Percentiles rank a stretch among this genome's conserved stretches.
phyloP scores from a whole-genome alignment of 305 asterid genomes.

The Nicotiana rustica region DNA sequence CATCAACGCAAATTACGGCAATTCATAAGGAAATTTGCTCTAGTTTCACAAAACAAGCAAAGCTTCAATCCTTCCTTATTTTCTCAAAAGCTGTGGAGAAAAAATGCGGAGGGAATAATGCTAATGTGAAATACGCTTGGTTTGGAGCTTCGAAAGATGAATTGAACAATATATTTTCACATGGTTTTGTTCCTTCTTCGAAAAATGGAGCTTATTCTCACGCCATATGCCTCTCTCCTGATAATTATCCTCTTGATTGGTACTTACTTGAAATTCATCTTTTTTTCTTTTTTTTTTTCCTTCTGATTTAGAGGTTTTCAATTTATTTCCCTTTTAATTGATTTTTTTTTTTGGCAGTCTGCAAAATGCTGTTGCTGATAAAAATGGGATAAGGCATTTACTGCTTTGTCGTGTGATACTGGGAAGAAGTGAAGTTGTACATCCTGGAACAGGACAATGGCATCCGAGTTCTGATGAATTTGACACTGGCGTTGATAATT shows the following conservation, averaged over 20 bases:
- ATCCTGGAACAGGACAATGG: constrained; percentile 53
- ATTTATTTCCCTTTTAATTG: neutral
- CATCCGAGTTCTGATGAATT: constrained; percentile 65
- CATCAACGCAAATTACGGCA: constrained; percentile 44
- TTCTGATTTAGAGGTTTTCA: neutral
- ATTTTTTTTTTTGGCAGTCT: constrained; percentile 33
- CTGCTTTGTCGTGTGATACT: constrained; percentile 72
- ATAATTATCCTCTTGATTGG: constrained; percentile 56
- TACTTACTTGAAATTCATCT: constrained; percentile 25
- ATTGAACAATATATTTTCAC: constrained; percentile 41
- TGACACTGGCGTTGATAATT: constrained; percentile 59
- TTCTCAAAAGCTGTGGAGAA: constrained; percentile 49
- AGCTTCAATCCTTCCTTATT: constrained; percentile 44
- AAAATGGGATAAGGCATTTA: constrained; percentile 48
- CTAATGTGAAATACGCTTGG: constrained; percentile 72
- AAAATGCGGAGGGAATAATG: constrained; percentile 52
- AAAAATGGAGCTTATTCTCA: constrained; percentile 43
- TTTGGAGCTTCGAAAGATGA: constrained; percentile 66
- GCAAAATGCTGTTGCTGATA: constrained; percentile 38
- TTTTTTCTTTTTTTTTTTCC: too few relatives aligned
- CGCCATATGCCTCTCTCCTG: constrained; percentile 60
- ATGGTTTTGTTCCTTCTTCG: constrained; percentile 56
- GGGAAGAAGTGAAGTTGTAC: constrained; percentile 64
- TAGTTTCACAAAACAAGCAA: constrained; percentile 45
- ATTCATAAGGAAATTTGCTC: constrained; percentile 45